These are phyloP conservation scores for Bipolaris sorokiniana DNA, from an alignment of 2,329 filamentous ascomycete genomes.

Conservation along the genomic window DNA sequence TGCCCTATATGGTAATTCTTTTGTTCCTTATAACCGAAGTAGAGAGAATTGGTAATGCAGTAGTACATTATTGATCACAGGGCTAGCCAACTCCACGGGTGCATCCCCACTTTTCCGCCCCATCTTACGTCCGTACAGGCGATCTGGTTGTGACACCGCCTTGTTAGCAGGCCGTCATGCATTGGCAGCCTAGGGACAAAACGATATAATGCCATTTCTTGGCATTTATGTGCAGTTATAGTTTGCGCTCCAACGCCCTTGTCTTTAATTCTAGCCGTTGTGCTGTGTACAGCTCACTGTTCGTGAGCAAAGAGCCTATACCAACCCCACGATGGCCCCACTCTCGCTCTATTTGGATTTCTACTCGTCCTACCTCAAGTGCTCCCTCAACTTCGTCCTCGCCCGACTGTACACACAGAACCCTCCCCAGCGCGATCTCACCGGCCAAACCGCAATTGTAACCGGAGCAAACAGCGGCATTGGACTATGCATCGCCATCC, in stretches of 20 bases:
- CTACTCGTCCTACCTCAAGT: conserved; percentile 14
- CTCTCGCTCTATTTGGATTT: conserved; percentile 11
- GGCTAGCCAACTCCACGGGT: not conserved
- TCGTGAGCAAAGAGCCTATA: not conserved
- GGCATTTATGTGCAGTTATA: not conserved
- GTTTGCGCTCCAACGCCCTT: not conserved
- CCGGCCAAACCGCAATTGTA: conserved; percentile 55
- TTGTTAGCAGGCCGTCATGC: not conserved
- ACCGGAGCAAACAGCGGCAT: conserved; percentile 60
- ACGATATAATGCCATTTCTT: too few relatives aligned
- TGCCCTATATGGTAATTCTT: not conserved
- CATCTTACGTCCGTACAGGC: not conserved
- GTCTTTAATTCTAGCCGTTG: not conserved
- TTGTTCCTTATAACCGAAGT: not conserved
- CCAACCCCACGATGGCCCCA: not conserved
- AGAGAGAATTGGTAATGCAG: not conserved
- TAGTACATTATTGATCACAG: not conserved
- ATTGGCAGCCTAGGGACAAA: too few relatives aligned
- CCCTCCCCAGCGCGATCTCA: conserved; percentile 31
- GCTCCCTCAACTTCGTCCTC: conserved; percentile 11
- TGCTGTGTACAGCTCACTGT: not conserved
- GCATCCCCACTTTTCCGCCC: not conserved
- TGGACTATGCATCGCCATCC: conserved; percentile 45
- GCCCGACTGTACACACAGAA: conserved; percentile 20
- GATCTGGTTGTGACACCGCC: too few relatives aligned